Percentiles rank a stretch among this genome's conserved stretches.
Evolutionary conservation across 108 stramenopile species (phyloP).

Genomic region (Cyclotella kingstonii): DNA sequence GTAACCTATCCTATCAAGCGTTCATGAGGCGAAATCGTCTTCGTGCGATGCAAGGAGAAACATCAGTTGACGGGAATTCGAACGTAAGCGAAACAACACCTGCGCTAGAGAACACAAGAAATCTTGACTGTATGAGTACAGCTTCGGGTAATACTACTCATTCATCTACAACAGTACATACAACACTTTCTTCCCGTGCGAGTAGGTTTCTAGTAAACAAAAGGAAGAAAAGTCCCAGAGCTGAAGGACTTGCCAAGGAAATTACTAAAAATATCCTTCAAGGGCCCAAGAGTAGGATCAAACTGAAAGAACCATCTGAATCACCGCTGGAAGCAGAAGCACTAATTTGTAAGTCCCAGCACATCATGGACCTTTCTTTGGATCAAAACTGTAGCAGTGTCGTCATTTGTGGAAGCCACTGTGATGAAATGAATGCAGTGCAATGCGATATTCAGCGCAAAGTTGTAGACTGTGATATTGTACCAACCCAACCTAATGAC

Average conservation of each 20-base stretch:
- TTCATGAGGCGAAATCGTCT: no score
- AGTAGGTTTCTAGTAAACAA: conserved; percentile 37
- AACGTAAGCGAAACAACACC: neutral
- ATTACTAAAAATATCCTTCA: conserved; percentile 17
- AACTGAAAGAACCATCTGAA: neutral
- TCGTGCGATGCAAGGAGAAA: neutral
- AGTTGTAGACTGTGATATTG: no score
- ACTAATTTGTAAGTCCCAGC: no score
- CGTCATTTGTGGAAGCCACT: neutral
- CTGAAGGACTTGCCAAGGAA: conserved; percentile 11
- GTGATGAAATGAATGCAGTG: no score
- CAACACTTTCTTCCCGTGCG: conserved; percentile 28
- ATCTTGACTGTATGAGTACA: conserved; percentile 15
- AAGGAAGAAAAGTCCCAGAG: conserved; percentile 13
- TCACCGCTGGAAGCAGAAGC: neutral
- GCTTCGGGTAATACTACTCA: conserved; percentile 21
- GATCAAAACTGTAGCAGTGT: neutral
- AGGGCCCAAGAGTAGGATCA: no score
- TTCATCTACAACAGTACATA: conserved; percentile 22
- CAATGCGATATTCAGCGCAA: no score
- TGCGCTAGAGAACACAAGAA: neutral
- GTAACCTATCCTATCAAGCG: no score
- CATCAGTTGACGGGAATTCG: neutral
- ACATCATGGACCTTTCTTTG: neutral
- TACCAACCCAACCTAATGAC: no score